Evolutionary conservation across 257 asterid species (phyloP), one percentile per base, ranked within the genome.

Genomic region (Echium plantagineum): DNA sequence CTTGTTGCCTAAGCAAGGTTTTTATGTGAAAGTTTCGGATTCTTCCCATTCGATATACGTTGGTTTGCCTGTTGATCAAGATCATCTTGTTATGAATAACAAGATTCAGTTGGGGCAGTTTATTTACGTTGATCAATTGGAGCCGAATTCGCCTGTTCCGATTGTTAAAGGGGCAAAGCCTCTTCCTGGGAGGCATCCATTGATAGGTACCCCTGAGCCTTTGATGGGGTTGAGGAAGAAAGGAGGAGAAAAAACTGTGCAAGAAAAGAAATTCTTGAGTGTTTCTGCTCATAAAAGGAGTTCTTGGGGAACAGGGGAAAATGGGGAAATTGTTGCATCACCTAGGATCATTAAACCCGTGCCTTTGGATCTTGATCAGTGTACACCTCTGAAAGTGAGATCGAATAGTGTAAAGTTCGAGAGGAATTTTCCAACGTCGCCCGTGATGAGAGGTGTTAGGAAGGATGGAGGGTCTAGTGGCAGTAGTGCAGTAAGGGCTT

Each of bases 111-210:
- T 87, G 10, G 96, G 96, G 10, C 96, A 90, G 74, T 87, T 85
- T 73, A 80, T 90, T 19, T 90, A 90, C 59, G 85, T 90, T 6
- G 97, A 90, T 22, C 63, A 72, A 10, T 72, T 90, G 46, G 96
- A 90, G 65, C 94, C 94, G 3, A 94, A 94, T 0, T 90, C 97
- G 3, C 97, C 97, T 4, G 96, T 90, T 35, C 97, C 97, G 0
- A 53, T 87, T 2, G 82, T 87, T 1, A 80, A 72, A 64, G 96
- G 97, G 0, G 87, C 95, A 0, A 85, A 85, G 52, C 82, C 94
- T 5, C 77, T 90, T 0, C 96, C 97, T 0, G 97, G 96, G 1
- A 69, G 96, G 31, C 96, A 87, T 75, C 97, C 96, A 0, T 21
- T 90, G 42, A 58, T 86, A 7, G 97, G 97, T 3, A 85, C 96